Base-by-base conservation (phyloP, 495 filamentous ascomycete species). In the Tuber aestivum region DNA sequence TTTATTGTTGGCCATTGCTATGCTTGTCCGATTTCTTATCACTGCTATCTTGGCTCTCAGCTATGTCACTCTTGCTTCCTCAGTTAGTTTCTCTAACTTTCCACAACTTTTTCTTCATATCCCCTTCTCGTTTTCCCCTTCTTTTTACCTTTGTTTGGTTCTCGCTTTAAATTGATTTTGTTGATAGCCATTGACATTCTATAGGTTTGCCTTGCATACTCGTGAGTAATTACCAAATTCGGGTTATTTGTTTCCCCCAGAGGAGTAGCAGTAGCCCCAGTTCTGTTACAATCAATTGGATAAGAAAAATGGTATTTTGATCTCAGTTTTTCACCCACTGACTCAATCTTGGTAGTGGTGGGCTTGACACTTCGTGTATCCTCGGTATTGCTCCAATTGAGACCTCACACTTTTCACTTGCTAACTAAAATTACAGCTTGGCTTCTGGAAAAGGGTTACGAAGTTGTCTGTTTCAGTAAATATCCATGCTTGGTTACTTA, bases 391-490 rank as follows among this genome's bases (percentile, higher is more conserved):
- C 42, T 40, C 21, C 18, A 74, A 42, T 61, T 72, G 70, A 48
- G 18, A 69, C 56, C 76, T 41, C 50, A 75, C 72, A 74, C 61
- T 1, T 12, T 35, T 65, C 12, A 35, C 8, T 65, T 4, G 27
- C 70, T 72, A 81, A 78, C 56, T 82, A 82, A 79, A 77, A 82
- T 73, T 90, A 74, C 86, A 87, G 82, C 82, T 82, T 92, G 89
- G 89, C 87, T 91, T 75, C 88, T 91, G 75, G 89, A 92, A 82
- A 84, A 92, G 82, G 88, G 87, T 71, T 92, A 92, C 84, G 89
- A 90, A 74, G 90, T 91, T 75, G 86, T 91, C 65, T 89, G 87
- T 81, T 91, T 90, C 85, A 89, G 87, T 88, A 83, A 84, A 86
- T 84, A 32, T 5, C 21, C 42, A 40, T 35, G 41, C 44, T 71